Evolutionary conservation across 129 eudicot species (phyloP).

Genomic region (Pittosporum tobira): DNA sequence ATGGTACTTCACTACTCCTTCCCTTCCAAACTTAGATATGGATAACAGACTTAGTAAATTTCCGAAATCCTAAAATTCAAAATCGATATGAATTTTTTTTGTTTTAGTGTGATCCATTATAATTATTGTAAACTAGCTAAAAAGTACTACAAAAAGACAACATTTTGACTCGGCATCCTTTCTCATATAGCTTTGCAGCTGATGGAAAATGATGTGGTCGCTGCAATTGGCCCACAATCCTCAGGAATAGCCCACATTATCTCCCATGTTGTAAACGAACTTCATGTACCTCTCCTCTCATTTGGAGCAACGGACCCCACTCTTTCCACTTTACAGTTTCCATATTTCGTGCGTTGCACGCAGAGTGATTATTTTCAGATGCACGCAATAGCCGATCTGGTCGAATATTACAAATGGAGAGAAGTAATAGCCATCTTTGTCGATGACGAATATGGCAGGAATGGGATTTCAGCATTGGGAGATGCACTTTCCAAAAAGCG

Average conservation of each 20-base stretch:
- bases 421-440: slow-evolving; percentile 72
- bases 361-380: slow-evolving; percentile 75
- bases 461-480: slow-evolving; percentile 59
- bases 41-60: too few species aligned
- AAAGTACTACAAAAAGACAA: not conserved
- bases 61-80: too few species aligned
- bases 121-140: too few species aligned
- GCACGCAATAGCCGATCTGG: slow-evolving; percentile 70
- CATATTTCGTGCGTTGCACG: slow-evolving; percentile 73
- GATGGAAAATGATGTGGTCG: slow-evolving; percentile 78
- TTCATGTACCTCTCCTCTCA: slow-evolving; percentile 77
- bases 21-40: too few species aligned
- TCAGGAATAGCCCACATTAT: slow-evolving; percentile 90
- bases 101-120: too few species aligned
- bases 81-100: too few species aligned
- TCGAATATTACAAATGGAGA: slow-evolving; percentile 61
- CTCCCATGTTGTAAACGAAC: slow-evolving; percentile 65
- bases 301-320: slow-evolving; percentile 93
- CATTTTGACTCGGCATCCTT: slow-evolving; percentile 17
- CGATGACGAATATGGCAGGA: slow-evolving; percentile 89
- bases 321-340: slow-evolving; percentile 73
- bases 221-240: slow-evolving; percentile 90
- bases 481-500: slow-evolving; percentile 75
- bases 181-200: slow-evolving; percentile 69
- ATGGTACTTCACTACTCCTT: not conserved